Evolutionary conservation across 352 stramenopile species (phyloP), one percentile per base, ranked within the genome.

Genomic region (Globisporangium irregulare): DNA sequence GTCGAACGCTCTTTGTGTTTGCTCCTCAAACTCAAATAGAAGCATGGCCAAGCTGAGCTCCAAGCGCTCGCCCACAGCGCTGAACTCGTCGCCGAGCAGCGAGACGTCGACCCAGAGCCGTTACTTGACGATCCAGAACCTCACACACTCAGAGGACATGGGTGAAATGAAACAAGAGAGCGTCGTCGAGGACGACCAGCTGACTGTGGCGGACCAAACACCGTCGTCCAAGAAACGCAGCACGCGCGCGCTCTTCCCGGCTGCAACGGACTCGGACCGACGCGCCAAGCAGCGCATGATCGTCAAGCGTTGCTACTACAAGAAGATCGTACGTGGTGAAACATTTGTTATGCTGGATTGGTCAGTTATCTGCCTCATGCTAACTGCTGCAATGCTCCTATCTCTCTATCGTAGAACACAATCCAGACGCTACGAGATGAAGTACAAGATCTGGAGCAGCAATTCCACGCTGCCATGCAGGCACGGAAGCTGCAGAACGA

Each of bases 301-400:
- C 68, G 82, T 89, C 66, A 86, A 87, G 71, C 76, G 79, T 9
- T 89, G 80, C 75, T 90, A 90, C 78, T 91, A 91, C 77, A 89
- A 89, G 74, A 91, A 91, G 71, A 89, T 89, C 65, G 83, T 91
- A 79, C 67, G 82, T 87, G 64, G 14, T 27, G n/a, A 9, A 53
- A 18, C 25, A 4, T 6, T 6, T 41, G 20, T 29, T 65, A n/a
- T 29, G 20, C 54, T 55, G 34, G 22, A 18, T 65, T 57, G 18
- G 29, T 57, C 3, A 0, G 12, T 22, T 20, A 18, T 25, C 8
- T 32, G 20, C 4, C 18, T 34, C 10, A n/a, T 24, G 59, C 38
- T 64, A 38, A 55, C 25, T 6, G n/a, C 18, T 15, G 18, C 48
- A 18, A 51, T 68, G 54, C 58, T 50, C 14, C 22, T 68, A 18